Base-by-base conservation (phyloP, 2,329 filamentous ascomycete species). In the Septoria petroselini region DNA sequence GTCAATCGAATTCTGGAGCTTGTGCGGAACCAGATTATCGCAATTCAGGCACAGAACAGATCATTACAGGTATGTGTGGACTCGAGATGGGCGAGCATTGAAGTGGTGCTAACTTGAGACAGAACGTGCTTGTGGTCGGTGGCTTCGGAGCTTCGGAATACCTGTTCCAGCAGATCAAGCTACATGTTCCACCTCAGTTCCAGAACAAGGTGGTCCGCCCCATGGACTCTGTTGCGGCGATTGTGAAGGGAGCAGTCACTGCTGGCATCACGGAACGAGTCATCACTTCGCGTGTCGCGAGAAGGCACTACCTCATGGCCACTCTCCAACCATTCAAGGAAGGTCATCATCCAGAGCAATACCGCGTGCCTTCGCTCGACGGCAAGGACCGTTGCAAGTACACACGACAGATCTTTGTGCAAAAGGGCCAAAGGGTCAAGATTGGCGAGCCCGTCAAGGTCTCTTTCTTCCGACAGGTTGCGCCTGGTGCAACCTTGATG, bases 311-410 rank as follows among this genome's bases (percentile, higher is more conserved):
- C 73, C 88, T 98, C 64, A 97, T 98, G 93, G 93, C 91, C 34
- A 98, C 93, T 1, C 80, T 98, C 25, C 93, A 98, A 69, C 93
- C 93, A 1, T 98, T 98, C 79, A 97, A 97, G 73, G 93, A 97
- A 70, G 93, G 93, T 14, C 94, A 97, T 70, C 93, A 98, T 69
- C 93, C 93, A 8, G 93, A 98, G 71, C 91, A 94, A 44, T 98
- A 97, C 76, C 90, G 93, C 67, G 93, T 97, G 18, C 93, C 93
- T 14, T 95, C 88, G 55, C 80, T 98, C 49, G 93, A 98, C 63
- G 93, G 93, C 65, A 95, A 96, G 71, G 93, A 98, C 66, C 83
- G 93, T 54, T 98, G 93, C 85, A 97, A 97, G 74, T 97, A 97
- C 69, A 97, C 93, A 1, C 79, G 93, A 46, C 93, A 98, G 68